Conservation (phyloP, 2,329 filamentous ascomycete species). For the Graphilbum fragrans region DNA sequence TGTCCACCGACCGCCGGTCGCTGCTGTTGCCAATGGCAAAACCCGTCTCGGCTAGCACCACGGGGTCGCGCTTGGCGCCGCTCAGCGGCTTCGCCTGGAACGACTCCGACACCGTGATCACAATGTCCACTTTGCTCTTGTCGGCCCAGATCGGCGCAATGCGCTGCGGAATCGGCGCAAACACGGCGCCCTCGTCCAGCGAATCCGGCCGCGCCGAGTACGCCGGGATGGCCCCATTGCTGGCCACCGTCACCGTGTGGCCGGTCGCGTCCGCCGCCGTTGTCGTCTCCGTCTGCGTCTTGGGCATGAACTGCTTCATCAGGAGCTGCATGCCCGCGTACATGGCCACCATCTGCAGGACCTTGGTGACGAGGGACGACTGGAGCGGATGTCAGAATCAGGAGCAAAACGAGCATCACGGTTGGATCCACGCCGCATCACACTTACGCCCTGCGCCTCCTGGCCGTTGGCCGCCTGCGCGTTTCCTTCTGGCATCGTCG, state of each 20-base stretch:
- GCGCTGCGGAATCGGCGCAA: constrained; percentile 53
- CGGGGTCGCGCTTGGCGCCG: constrained; percentile 49
- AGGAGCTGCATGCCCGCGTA: constrained; percentile 48
- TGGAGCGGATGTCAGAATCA: no score
- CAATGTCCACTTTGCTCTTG: constrained; percentile 68
- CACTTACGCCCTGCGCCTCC: constrained; percentile 8
- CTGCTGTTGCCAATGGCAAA: constrained; percentile 71
- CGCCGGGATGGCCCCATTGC: constrained; percentile 45
- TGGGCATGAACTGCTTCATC: constrained; percentile 36
- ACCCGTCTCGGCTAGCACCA: constrained; percentile 68
- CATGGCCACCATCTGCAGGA: constrained; percentile 39
- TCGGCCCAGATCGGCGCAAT: constrained; percentile 82
- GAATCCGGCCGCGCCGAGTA: constrained; percentile 52
- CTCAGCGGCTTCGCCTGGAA: constrained; percentile 56
- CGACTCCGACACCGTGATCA: constrained; percentile 71
- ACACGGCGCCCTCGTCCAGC: constrained; percentile 48
- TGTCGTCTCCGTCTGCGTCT: constrained; percentile 35
- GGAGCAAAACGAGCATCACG: no score
- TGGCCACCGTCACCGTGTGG: constrained; percentile 31
- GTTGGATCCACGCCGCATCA: no score
- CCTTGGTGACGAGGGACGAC: constrained; percentile 28
- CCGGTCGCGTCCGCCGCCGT: constrained; percentile 38
- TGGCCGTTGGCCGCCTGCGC: constrained; percentile 4
- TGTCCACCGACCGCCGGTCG: constrained; percentile 66
- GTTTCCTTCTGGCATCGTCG: constrained; percentile 8